Evolutionary conservation across 1,284 basidiomycete genomes (phyloP), one percentile per base, ranked within the genome.

Genomic region (Porodaedalea pini): DNA sequence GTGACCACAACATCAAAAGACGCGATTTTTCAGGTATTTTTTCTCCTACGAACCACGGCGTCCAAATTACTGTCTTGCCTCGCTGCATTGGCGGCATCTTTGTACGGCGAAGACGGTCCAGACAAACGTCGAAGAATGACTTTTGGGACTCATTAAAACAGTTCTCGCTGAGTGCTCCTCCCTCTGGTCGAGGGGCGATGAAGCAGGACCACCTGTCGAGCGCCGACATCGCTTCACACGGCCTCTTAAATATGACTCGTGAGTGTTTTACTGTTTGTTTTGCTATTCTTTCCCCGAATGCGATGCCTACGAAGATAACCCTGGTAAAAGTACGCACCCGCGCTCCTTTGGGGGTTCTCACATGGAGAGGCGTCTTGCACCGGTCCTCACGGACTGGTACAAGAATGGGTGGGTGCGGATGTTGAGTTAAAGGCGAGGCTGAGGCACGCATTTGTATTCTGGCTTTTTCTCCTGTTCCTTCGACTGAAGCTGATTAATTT

Each of bases 201-300:
- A 91, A 76, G 88, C 88, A 79, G 83, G 88, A 91, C 86, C 84
- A 91, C 88, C 88, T 91, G 85, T 85, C 79, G 86, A 75, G 68
- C 70, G 80, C 75, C 79, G 70, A 90, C 85, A 88, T 75, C 48
- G n/a, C 34, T 37, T 17, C 17, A 10, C 34, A 15, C 43, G 4
- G 21, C 3, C 60, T 51, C 34, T 23, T 53, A 8, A 25, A 32
- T 10, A 52, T 59, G 29, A 59, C 50, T 54, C 51, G 64, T 65
- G 50, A 61, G 62, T 65, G 63, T 59, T 52, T 44, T 23, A 6
- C 6, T 10, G 11, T 23, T n/a, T 59, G 39, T 58, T 56, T 56
- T 58, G 59, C 56, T 40, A 29, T 37, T 39, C 19, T 11, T 51
- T 51, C 56, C 27, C 17, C n/a, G 43, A 45, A 21, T 19, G 57